Conservation (phyloP, 306 rosid genomes). For the Senna siamea region DNA sequence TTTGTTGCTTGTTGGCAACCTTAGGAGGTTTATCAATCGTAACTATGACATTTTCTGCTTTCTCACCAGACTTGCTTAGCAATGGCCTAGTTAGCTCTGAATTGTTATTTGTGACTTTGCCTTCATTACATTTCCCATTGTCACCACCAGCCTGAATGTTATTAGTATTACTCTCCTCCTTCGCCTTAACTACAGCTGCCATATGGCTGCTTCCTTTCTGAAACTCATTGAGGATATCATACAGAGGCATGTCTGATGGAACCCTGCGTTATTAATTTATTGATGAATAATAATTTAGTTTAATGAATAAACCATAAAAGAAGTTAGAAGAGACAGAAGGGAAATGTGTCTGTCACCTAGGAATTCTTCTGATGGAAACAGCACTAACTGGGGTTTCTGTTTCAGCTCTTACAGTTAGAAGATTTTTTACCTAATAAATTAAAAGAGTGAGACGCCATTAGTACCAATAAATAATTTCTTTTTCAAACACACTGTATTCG, state of each 20-base stretch:
- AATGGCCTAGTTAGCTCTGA: constrained; percentile 71
- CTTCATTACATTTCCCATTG: constrained; percentile 52
- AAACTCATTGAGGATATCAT: constrained; percentile 93
- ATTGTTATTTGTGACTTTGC: constrained; percentile 36
- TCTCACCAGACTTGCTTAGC: constrained; percentile 51
- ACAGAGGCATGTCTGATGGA: constrained; percentile 93
- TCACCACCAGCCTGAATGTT: constrained; percentile 46
- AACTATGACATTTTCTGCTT: constrained; percentile 50
- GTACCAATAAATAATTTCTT: constrained; percentile 13
- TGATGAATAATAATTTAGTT: constrained; percentile 31
- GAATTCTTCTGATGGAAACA: constrained; percentile 76
- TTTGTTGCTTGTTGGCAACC: constrained; percentile 42
- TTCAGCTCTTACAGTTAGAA: constrained; percentile 94
- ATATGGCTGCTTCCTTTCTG: constrained; percentile 98
- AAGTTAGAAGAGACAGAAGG: constrained; percentile 13
- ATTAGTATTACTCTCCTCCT: constrained; percentile 53
- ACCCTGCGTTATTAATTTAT: constrained; percentile 60
- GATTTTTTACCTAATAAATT: constrained; percentile 76
- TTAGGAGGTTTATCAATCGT: constrained; percentile 57
- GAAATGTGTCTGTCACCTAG: constrained; percentile 58
- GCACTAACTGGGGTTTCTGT: constrained; percentile 80
- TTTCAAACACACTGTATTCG: constrained; percentile 13
- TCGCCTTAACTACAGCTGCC: constrained; percentile 91
- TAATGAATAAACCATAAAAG: background rate
- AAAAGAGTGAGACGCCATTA: constrained; percentile 28